Conservation (phyloP, 495 filamentous ascomycete species). For the Annulohypoxylon moriforme region DNA sequence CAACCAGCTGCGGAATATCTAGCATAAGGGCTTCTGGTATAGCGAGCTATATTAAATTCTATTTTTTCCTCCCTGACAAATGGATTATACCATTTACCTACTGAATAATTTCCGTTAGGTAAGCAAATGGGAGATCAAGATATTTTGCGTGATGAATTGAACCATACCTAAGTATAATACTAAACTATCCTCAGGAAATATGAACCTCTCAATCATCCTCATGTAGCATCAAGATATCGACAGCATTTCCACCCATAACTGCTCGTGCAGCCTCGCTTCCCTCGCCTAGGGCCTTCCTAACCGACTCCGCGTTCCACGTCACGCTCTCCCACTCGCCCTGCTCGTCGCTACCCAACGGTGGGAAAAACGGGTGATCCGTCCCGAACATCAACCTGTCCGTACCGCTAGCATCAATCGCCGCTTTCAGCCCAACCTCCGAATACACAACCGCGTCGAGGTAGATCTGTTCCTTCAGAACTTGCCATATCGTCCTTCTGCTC, state of each 20-base stretch:
- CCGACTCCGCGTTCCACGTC: conserved; percentile 77
- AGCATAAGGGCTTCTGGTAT: no score
- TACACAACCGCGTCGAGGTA: conserved; percentile 93
- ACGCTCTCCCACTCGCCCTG: conserved; percentile 86
- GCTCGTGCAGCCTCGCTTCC: conserved; percentile 60
- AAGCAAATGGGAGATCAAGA: neutral
- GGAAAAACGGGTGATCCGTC: conserved; percentile 96
- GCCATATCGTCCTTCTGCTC: conserved; percentile 74
- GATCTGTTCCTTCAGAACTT: conserved; percentile 85
- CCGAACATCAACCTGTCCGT: conserved; percentile 82
- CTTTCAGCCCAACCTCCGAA: conserved; percentile 75
- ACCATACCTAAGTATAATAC: neutral
- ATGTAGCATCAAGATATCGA: conserved; percentile 68
- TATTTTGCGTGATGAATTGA: neutral
- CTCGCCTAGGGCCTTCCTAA: conserved; percentile 67
- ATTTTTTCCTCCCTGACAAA: no score
- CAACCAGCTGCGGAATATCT: no score
- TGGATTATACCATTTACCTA: neutral
- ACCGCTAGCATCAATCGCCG: conserved; percentile 73
- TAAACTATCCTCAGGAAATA: neutral
- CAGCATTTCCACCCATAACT: conserved; percentile 78
- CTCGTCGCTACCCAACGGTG: conserved; percentile 71
- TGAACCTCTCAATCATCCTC: conserved; percentile 45
- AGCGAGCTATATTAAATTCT: no score
- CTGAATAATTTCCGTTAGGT: neutral